Evolutionary conservation across 352 stramenopile species (phyloP).

Genomic region (Pythium aristosporum): DNA sequence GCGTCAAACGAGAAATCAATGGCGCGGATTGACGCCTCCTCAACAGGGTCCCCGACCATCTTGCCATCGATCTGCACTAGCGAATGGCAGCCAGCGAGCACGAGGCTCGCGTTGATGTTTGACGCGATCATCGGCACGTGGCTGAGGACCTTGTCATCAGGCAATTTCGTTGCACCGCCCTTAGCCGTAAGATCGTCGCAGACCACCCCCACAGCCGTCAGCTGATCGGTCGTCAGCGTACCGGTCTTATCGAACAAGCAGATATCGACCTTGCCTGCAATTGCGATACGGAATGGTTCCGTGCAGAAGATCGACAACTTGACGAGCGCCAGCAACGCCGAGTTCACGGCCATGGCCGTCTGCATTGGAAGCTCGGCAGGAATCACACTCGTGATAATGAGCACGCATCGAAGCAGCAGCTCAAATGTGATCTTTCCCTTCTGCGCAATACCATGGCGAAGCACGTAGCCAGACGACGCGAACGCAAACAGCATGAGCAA

Average conservation of each 20-base stretch:
- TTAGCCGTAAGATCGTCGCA: slow-evolving; percentile 61
- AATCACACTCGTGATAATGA: slow-evolving; percentile 99
- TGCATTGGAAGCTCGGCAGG: slow-evolving; percentile 98
- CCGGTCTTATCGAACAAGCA: slow-evolving; percentile 99
- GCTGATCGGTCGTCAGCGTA: slow-evolving; percentile 96
- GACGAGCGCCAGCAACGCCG: slow-evolving; percentile 92
- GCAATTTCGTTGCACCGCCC: slow-evolving; percentile 23
- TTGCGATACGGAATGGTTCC: slow-evolving; percentile 97
- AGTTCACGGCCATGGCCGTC: slow-evolving; percentile 96
- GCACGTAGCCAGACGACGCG: slow-evolving; percentile 92
- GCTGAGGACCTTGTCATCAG: slow-evolving; percentile 43
- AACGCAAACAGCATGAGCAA: slow-evolving; percentile 97
- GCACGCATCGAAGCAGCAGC: slow-evolving; percentile 95
- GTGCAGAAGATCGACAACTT: slow-evolving; percentile 98
- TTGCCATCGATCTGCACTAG: slow-evolving; percentile 97
- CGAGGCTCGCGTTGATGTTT: slow-evolving; percentile 78
- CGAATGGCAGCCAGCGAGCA: slow-evolving; percentile 94
- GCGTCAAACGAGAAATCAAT: slow-evolving; percentile 93
- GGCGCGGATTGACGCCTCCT: slow-evolving; percentile 95
- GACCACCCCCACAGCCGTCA: slow-evolving; percentile 92
- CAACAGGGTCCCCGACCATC: slow-evolving; percentile 97
- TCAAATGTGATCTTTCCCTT: slow-evolving; percentile 95
- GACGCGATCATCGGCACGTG: slow-evolving; percentile 85
- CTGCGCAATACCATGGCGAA: slow-evolving; percentile 85
- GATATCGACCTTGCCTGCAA: slow-evolving; percentile 95